Evolutionary conservation across 2,329 filamentous ascomycete genomes (phyloP).

Genomic region (Fusarium burgessii): DNA sequence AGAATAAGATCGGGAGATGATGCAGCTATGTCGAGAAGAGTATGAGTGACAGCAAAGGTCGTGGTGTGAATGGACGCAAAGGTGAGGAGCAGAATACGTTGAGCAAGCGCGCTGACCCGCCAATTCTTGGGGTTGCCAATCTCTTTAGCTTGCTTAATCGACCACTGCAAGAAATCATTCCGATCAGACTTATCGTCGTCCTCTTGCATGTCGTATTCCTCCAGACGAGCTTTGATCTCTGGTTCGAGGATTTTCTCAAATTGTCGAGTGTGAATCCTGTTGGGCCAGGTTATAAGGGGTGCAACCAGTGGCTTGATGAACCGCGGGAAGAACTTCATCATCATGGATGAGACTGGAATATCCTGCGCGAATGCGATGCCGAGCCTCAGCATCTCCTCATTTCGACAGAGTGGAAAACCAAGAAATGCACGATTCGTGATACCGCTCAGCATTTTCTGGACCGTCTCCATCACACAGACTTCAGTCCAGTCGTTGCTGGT

Average conservation of each 20-base stretch:
- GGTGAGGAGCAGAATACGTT: conserved; percentile 9
- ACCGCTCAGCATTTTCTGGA: neutral
- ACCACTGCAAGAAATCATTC: conserved; percentile 7
- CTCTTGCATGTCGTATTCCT: neutral
- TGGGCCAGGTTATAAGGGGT: neutral
- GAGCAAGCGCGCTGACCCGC: neutral
- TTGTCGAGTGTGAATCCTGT: conserved; percentile 9
- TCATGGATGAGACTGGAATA: neutral
- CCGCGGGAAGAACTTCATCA: neutral
- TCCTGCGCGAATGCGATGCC: conserved; percentile 12
- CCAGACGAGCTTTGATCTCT: conserved; percentile 1
- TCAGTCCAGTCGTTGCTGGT: neutral
- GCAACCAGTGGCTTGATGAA: conserved; percentile 7
- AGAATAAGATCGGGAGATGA: neutral
- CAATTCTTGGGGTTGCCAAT: conserved; percentile 17
- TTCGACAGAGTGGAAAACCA: neutral
- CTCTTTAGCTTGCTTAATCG: conserved; percentile 5
- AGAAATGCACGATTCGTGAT: conserved; percentile 11
- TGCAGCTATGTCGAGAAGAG: conserved; percentile 6
- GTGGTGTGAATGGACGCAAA: conserved; percentile 18
- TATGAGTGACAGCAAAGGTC: conserved; percentile 7
- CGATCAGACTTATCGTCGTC: neutral
- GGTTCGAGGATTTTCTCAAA: conserved; percentile 6
- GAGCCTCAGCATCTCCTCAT: neutral
- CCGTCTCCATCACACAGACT: neutral